phyloP scores from a whole-genome alignment of 176 grass and related monocot genomes.

The Bothriochloa decipiens region DNA sequence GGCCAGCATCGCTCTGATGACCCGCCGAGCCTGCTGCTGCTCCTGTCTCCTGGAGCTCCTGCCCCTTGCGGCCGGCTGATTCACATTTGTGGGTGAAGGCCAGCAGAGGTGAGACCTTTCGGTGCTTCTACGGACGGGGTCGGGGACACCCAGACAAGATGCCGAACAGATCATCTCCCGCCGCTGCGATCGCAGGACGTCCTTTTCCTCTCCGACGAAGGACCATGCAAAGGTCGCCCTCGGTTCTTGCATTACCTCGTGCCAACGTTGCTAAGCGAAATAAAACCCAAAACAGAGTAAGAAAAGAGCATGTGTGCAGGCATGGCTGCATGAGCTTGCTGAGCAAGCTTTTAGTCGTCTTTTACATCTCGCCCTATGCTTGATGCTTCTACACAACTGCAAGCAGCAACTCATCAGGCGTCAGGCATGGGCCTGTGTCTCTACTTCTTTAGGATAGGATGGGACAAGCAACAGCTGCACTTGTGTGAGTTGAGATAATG shows the following conservation, averaged over 20 bases:
- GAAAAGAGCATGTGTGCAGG: neutral
- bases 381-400: constrained; percentile 22
- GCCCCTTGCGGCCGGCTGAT: neutral
- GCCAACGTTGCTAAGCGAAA: neutral
- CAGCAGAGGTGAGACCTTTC: neutral
- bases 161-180: constrained; percentile 15
- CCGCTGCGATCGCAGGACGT: neutral
- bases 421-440: neutral
- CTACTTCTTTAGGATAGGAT: neutral
- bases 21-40: neutral
- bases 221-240: neutral
- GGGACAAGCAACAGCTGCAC: neutral
- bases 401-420: neutral
- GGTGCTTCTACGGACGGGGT: neutral
- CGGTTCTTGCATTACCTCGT: neutral
- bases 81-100: neutral
- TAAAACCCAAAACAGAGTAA: neutral
- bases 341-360: neutral
- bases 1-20: neutral
- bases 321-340: neutral
- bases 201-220: neutral
- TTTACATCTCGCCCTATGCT: neutral
- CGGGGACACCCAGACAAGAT: neutral
- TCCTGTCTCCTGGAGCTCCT: neutral
- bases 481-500: neutral